A percentile compares a stretch with the other conserved stretches of the same genome.
phyloP scores from a whole-genome alignment of 1,284 basidiomycete species.

The Microbotryum violaceum region DNA sequence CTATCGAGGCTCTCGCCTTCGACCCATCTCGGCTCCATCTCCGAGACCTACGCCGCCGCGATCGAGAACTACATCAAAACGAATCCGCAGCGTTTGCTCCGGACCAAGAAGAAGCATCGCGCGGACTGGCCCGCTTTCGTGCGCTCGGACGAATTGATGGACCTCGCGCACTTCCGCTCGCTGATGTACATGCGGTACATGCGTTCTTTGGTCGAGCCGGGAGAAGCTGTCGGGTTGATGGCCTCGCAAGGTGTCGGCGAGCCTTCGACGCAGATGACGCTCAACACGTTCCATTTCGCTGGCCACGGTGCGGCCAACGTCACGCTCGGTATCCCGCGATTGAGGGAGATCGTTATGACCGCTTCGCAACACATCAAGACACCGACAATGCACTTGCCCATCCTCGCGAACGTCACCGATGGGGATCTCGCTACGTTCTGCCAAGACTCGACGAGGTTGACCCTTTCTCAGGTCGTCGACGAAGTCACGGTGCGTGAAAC shows the following conservation, averaged over 20 bases:
- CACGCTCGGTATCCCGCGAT: constrained; percentile 95
- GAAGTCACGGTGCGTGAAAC: constrained; percentile 74
- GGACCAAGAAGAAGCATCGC: constrained; percentile 48
- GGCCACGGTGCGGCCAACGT: constrained; percentile 99
- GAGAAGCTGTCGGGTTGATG: constrained; percentile 92
- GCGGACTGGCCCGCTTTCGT: constrained; percentile 37
- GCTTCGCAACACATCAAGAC: constrained; percentile 94
- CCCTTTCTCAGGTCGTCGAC: constrained; percentile 84
- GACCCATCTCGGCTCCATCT: constrained; percentile 78
- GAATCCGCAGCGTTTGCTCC: constrained; percentile 69
- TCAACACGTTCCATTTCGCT: constrained; percentile 99
- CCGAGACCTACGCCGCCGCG: constrained; percentile 80
- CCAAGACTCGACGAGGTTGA: constrained; percentile 78
- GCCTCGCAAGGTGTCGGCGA: constrained; percentile 99
- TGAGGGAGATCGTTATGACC: constrained; percentile 99
- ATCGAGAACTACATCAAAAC: constrained; percentile 71
- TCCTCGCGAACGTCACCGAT: constrained; percentile 50
- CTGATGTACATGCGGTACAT: constrained; percentile 88
- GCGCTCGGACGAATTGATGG: constrained; percentile 50
- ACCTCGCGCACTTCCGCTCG: constrained; percentile 57
- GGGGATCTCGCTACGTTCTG: constrained; percentile 69
- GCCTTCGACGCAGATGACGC: constrained; percentile 98
- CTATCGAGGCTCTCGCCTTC: constrained; percentile 72
- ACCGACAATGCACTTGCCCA: constrained; percentile 91
- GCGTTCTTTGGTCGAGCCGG: constrained; percentile 88